Evolutionary conservation across 2,329 filamentous ascomycete species (phyloP).

Genomic region (Bipolaris cookei): DNA sequence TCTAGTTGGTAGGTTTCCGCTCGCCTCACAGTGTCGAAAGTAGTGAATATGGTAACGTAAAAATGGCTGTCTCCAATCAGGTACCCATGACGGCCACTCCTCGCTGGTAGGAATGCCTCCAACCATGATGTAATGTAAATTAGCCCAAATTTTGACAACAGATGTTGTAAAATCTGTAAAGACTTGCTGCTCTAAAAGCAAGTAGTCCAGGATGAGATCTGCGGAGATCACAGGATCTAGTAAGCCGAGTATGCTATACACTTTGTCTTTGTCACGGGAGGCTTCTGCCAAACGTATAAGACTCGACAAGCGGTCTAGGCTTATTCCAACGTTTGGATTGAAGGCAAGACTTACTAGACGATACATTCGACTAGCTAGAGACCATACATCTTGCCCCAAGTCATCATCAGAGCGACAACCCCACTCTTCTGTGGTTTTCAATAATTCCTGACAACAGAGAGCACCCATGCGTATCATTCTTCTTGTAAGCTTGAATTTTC

Average conservation of each 20-base stretch:
- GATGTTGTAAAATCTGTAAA: not conserved
- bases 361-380: not conserved
- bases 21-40: not conserved
- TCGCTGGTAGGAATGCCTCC: not conserved
- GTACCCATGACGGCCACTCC: not conserved
- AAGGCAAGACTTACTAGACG: not conserved
- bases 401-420: too few species aligned
- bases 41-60: not conserved
- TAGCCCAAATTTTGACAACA: not conserved
- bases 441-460: not conserved
- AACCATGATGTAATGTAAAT: not conserved
- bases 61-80: not conserved
- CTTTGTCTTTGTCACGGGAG: not conserved
- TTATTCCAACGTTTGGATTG: not conserved
- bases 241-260: not conserved
- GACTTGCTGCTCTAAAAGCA: not conserved
- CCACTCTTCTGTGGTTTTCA: not conserved
- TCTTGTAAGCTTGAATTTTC: not conserved
- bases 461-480: not conserved
- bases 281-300: not conserved
- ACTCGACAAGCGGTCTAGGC: not conserved
- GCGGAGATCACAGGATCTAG: not conserved
- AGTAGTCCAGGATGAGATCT: not conserved
- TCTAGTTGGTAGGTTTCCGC: not conserved
- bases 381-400: not conserved